Conservation (phyloP, 2,329 filamentous ascomycete species). For the Leptoxyphium fumago region DNA sequence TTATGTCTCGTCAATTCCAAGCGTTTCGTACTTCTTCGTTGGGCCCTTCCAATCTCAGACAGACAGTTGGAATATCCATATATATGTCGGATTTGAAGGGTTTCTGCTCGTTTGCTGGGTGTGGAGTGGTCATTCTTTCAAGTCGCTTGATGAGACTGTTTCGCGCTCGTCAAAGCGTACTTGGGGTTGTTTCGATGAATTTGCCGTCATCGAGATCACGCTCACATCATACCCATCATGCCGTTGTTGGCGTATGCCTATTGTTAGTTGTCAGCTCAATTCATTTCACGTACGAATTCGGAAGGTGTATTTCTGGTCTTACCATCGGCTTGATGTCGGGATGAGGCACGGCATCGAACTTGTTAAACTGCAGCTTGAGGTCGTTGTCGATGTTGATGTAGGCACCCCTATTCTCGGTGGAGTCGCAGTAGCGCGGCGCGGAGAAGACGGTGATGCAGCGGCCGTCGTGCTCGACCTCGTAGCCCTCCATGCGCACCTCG, state of each 20-base stretch:
- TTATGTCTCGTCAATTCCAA: too few relatives aligned
- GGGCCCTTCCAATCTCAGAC: too few relatives aligned
- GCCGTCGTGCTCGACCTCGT: constrained; percentile 92
- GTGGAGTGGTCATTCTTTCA: too few relatives aligned
- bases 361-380: constrained; percentile 79
- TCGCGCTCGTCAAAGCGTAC: too few relatives aligned
- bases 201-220: constrained; percentile 5
- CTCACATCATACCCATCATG: constrained; percentile 54
- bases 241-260: constrained; percentile 76
- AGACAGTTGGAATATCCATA: too few relatives aligned
- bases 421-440: constrained; percentile 92
- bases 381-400: constrained; percentile 94
- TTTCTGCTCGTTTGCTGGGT: too few relatives aligned
- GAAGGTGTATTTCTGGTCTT: constrained; percentile 9
- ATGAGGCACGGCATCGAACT: constrained; percentile 94
- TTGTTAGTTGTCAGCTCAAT: constrained; percentile 11
- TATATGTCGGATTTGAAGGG: too few relatives aligned
- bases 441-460: constrained; percentile 97
- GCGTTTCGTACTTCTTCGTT: too few relatives aligned
- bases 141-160: too few relatives aligned
- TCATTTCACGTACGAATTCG: neutral
- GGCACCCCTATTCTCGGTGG: constrained; percentile 93
- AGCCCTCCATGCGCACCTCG: constrained; percentile 98
- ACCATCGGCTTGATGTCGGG: constrained; percentile 88
- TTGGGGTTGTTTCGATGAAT: too few relatives aligned